Conservation (phyloP, 208 protist genomes). For the Trypanosoma vivax region DNA sequence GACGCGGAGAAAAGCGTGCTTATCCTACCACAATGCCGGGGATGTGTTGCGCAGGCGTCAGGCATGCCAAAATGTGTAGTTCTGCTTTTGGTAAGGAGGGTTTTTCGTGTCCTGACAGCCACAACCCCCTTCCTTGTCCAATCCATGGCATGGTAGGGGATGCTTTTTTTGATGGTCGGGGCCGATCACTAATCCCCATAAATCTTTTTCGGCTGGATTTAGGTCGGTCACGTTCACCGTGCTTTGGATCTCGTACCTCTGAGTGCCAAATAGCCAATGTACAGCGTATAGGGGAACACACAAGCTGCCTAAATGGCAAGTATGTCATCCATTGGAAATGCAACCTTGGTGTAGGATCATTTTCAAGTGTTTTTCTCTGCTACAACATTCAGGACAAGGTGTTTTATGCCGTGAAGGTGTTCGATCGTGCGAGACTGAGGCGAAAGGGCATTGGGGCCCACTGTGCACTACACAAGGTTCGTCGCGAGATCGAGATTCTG, state of each 20-base stretch:
- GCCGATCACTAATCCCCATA: too few species aligned
- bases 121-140: too few species aligned
- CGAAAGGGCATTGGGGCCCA: constrained; percentile 26
- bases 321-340: constrained; percentile 51
- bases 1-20: too few species aligned
- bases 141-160: too few species aligned
- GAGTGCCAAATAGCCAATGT: constrained; percentile 1
- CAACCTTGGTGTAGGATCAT: constrained; percentile 52
- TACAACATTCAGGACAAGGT: constrained; percentile 33
- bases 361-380: constrained; percentile 53
- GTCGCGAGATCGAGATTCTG: constrained; percentile 89
- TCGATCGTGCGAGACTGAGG: constrained; percentile 33
- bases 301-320: constrained; percentile 52
- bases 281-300: constrained; percentile 5
- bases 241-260: not conserved
- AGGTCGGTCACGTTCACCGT: not conserved
- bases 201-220: too few species aligned
- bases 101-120: too few species aligned
- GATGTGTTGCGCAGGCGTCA: too few species aligned
- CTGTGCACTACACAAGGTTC: constrained; percentile 25
- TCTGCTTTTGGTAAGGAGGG: too few species aligned
- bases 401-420: constrained; percentile 62
- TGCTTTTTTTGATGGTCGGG: too few species aligned
- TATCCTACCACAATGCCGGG: too few species aligned
- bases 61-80: too few species aligned